These are phyloP conservation scores for Kingdonia uniflora DNA, from an alignment of 164 flowering plant genomes.

Conservation along the genomic window DNA sequence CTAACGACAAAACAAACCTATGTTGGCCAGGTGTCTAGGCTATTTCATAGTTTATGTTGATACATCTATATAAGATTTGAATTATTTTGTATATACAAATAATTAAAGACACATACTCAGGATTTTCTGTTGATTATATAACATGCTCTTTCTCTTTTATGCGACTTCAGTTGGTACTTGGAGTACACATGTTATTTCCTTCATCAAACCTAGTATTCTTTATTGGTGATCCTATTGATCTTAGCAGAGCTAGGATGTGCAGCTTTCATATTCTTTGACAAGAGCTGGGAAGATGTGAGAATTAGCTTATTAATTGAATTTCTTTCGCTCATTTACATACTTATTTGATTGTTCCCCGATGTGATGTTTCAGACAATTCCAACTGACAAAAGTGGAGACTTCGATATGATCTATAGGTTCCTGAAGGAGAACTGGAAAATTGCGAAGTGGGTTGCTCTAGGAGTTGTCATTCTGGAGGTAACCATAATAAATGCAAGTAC, in stretches of 20 bases:
- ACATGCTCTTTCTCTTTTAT: too few relatives aligned
- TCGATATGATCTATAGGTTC: slow-evolving; percentile 61
- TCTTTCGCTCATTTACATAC: not conserved
- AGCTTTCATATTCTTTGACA: slow-evolving; percentile 85
- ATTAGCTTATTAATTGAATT: not conserved
- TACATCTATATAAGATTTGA: too few relatives aligned
- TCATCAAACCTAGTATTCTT: slow-evolving; percentile 54
- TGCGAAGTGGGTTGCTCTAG: slow-evolving; percentile 85
- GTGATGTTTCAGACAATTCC: slow-evolving; percentile 51
- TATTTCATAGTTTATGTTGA: too few relatives aligned
- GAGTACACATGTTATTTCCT: slow-evolving; percentile 24
- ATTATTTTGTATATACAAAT: too few relatives aligned
- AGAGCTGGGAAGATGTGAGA: slow-evolving; percentile 77
- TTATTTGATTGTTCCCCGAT: not conserved
- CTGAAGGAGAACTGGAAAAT: slow-evolving; percentile 74
- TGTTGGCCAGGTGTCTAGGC: too few relatives aligned
- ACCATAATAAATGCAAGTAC: not conserved
- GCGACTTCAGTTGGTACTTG: too few relatives aligned
- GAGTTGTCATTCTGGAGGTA: slow-evolving; percentile 79
- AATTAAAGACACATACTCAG: too few relatives aligned
- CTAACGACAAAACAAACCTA: too few relatives aligned
- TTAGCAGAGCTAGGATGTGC: slow-evolving; percentile 75
- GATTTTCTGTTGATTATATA: too few relatives aligned
- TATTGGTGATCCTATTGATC: slow-evolving; percentile 65
- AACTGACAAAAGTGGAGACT: slow-evolving; percentile 73